Evolutionary conservation across 768 basidiomycete genomes (phyloP), one percentile per base, ranked within the genome.

Genomic region (Kwoniella mangroviensis): DNA sequence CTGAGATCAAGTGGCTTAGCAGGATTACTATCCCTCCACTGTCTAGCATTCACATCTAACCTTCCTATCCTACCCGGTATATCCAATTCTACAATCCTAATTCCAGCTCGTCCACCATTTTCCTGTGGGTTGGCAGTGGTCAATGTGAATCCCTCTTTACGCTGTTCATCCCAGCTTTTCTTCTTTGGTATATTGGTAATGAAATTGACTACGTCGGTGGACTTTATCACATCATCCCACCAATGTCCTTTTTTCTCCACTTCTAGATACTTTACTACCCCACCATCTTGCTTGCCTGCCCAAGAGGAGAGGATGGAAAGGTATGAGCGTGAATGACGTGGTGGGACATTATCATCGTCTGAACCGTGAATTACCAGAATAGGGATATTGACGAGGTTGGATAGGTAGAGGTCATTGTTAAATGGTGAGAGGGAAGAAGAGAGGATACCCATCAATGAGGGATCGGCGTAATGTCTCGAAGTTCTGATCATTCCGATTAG

Each of bases 271-370:
- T 64, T 70, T 6, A 71, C 53, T 28, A 21, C 43, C 1, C 43
- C 28, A 15, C 51, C 53, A 40, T 53, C n/a, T 9, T 71, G 45
- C 9, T 65, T 43, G 10, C 85, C 80, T 60, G 86, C 84, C 88
- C 89, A 91, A 2, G 88, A 84, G 70, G 87, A 86, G 34, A 94
- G 71, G 19, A 89, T 82, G 26, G 86, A 85, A 3, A 91, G 85
- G 12, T 87, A 84, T 79, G 90, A 89, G 22, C 94, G 87, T 2
- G 89, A 88, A 73, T 96, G 93, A 88, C 92, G 92, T 0, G 89
- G 87, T 1, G 94, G 93, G 3, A 97, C 94, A 70, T 97, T 95
- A 49, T 89, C 88, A 78, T 97, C 94, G 45, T 85, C 85, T n/a
- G 28, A 57, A n/a, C 75, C 94, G 75, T 96, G 91, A 49, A 95